Evolutionary conservation across 257 asterid species (phyloP), one percentile per base, ranked within the genome.

Genomic region (Nicotiana knightiana): DNA sequence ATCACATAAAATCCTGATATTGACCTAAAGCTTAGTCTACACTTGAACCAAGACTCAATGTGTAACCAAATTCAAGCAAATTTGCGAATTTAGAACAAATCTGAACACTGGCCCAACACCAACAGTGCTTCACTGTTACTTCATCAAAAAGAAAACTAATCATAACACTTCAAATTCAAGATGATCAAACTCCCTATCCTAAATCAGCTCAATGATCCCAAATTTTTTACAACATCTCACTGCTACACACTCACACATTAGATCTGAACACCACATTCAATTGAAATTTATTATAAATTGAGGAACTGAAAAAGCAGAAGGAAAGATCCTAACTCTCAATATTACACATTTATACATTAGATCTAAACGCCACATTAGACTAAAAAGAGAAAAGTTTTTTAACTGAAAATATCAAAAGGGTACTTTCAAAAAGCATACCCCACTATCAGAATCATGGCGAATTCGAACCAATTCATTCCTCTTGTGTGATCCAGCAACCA

Each of bases 401-500:
- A 15, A 54, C 21, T 54, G 61, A 54, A 54, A 54, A 15, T 43
- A 8, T 43, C 3, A 54, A 17, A 54, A 54, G 7, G 51, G 12
- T 43, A 43, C 2, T 54, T 5, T 16, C 61, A 1, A 54, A 58
- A 58, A 58, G 26, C 24, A 75, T 91, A 94, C 95, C 96, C 80
- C 96, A 78, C 91, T 90, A 81, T 92, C 95, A 83, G 97, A 89
- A 79, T 92, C 97, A 82, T 89, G 92, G 77, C 91, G 93, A 80
- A 90, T 89, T 57, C 84, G 83, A 76, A 92, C 97, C 63, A 93
- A 89, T 88, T 93, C 91, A 67, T 91, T 92, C 84, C 92, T 89
- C 80, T 89, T 87, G 87, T 91, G 91, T 13, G 97, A 93, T 90
- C 97, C 97, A 83, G 97, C 97, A 73, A 93, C 95, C 92, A 93